phyloP scores from a whole-genome alignment of 2,329 filamentous ascomycete species.

The Ophiostoma australiae region DNA sequence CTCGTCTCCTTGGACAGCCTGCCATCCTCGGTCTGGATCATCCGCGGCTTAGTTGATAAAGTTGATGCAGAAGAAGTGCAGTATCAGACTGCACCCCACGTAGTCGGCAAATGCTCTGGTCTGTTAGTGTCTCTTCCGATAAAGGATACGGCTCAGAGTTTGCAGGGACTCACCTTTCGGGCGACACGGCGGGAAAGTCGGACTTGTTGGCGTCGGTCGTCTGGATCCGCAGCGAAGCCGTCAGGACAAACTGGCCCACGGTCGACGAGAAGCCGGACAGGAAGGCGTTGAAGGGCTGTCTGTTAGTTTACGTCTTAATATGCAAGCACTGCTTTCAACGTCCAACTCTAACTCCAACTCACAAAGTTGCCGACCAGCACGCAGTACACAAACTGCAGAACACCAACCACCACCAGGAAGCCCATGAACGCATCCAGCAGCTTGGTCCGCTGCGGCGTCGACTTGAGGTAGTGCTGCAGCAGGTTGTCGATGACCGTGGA shows the following conservation, averaged over 20 bases:
- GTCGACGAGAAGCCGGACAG: conserved; percentile 90
- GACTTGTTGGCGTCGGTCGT: conserved; percentile 76
- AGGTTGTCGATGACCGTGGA: conserved; percentile 63
- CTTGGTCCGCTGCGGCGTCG: conserved; percentile 86
- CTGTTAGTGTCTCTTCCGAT: neutral
- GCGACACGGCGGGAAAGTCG: conserved; percentile 71
- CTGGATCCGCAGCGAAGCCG: conserved; percentile 81
- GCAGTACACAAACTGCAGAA: conserved; percentile 91
- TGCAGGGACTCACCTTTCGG: conserved; percentile 61
- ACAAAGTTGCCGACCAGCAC: conserved; percentile 91
- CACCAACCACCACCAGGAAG: conserved; percentile 80
- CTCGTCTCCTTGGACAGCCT: neutral
- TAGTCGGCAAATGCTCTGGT: conserved; percentile 90
- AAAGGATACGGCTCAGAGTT: neutral
- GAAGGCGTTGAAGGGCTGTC: conserved; percentile 96
- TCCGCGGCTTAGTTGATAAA: conserved; percentile 75
- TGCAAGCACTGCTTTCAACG: neutral
- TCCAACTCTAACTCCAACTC: conserved; percentile 38
- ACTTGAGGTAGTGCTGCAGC: conserved; percentile 70
- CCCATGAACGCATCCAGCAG: conserved; percentile 86
- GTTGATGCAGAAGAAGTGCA: conserved; percentile 99
- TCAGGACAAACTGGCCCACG: conserved; percentile 95
- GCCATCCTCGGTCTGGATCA: neutral
- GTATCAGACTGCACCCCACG: conserved; percentile 85
- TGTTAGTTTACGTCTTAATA: conserved; percentile 12